These are phyloP conservation scores for Diaporthe citrichinensis DNA, from an alignment of 2,329 filamentous ascomycete genomes.

Conservation along the genomic window DNA sequence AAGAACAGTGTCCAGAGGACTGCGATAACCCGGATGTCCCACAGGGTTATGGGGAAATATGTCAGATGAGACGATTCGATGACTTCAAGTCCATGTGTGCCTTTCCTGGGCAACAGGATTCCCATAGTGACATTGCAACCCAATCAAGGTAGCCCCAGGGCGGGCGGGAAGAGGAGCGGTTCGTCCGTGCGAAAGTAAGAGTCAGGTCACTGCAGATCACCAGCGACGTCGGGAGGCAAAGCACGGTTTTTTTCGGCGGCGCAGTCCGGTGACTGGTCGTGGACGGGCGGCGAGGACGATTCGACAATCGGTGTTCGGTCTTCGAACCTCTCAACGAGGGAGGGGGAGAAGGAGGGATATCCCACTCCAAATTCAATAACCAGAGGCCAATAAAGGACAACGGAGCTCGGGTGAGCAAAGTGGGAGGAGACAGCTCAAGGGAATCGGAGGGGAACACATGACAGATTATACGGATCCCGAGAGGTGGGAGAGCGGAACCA, in stretches of 20 bases:
- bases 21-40: constrained; percentile 39
- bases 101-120: constrained; percentile 32
- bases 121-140: constrained; percentile 35
- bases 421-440: constrained; percentile 26
- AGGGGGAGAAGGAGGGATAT: not conserved
- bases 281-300: not conserved
- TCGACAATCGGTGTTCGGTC: constrained; percentile 23
- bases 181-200: constrained; percentile 16
- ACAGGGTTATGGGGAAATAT: constrained; percentile 37
- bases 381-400: constrained; percentile 19
- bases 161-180: constrained; percentile 8
- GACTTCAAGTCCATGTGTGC: constrained; percentile 31
- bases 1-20: constrained; percentile 40
- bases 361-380: constrained; percentile 18
- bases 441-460: constrained; percentile 13
- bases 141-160: constrained; percentile 8
- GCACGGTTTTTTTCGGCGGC: not conserved
- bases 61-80: constrained; percentile 25
- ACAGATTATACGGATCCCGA: constrained; percentile 30
- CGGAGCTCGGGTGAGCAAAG: constrained; percentile 21
- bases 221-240: constrained; percentile 1
- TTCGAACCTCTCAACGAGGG: constrained; percentile 15
- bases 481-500: constrained; percentile 11
- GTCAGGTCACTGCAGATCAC: constrained; percentile 26
- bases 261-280: constrained; percentile 15